phyloP scores from a whole-genome alignment of 1,139 yeast species.

The Suhomyces bolitotheri region DNA sequence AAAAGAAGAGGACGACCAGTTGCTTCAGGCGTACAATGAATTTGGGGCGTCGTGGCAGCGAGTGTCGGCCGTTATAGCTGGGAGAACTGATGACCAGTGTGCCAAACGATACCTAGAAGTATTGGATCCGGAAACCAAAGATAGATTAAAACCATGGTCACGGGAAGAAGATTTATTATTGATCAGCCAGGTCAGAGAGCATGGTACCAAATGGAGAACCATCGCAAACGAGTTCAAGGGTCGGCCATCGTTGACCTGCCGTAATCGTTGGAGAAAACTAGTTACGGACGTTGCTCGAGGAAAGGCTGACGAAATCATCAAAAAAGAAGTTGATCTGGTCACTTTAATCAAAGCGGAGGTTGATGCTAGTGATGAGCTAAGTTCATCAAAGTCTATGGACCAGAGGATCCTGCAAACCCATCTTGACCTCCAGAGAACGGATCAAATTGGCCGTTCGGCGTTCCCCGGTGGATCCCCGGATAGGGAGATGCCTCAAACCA shows the following conservation, averaged over 20 bases:
- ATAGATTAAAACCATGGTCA: slow-evolving; percentile 79
- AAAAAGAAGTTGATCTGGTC: slow-evolving; percentile 37
- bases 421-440: background rate
- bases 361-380: background rate
- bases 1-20: slow-evolving; percentile 68
- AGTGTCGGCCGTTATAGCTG: slow-evolving; percentile 71
- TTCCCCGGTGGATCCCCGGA: background rate
- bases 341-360: slow-evolving; percentile 17
- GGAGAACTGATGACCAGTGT: slow-evolving; percentile 94
- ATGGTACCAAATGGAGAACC: slow-evolving; percentile 92
- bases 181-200: slow-evolving; percentile 60
- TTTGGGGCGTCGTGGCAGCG: slow-evolving; percentile 87
- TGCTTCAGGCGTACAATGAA: slow-evolving; percentile 62
- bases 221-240: slow-evolving; percentile 72
- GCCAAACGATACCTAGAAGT: slow-evolving; percentile 90
- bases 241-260: slow-evolving; percentile 84
- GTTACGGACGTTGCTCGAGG: slow-evolving; percentile 74
- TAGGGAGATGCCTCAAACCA: too few relatives aligned
- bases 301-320: slow-evolving; percentile 43
- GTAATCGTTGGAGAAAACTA: slow-evolving; percentile 90
- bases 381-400: background rate
- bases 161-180: slow-evolving; percentile 72
- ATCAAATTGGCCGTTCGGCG: background rate
- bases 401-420: background rate
- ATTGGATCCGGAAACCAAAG: slow-evolving; percentile 76